These are phyloP conservation scores for Cinnamomum chago DNA, from an alignment of 164 flowering plant genomes.

Conservation along the genomic window DNA sequence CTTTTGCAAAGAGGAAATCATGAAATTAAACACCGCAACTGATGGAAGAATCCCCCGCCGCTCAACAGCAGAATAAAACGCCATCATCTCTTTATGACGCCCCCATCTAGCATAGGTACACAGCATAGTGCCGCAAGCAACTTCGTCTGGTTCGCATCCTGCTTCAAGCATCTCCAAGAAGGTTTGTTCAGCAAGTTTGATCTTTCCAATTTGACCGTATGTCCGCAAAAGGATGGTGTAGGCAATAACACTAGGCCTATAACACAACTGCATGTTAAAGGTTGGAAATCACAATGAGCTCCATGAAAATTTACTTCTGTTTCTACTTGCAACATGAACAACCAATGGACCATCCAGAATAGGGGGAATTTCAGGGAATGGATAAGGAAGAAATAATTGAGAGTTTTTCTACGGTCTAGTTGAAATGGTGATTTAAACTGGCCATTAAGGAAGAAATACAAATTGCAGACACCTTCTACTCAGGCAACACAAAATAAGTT, in stretches of 20 bases:
- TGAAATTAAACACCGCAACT: conserved; percentile 76
- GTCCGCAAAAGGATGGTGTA: conserved; percentile 75
- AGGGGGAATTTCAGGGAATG: too few relatives aligned
- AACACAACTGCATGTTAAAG: conserved; percentile 57
- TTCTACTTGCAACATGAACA: conserved; percentile 1
- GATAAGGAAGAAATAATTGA: too few relatives aligned
- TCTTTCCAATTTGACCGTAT: conserved; percentile 92
- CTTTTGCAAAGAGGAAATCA: conserved; percentile 95
- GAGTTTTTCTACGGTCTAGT: too few relatives aligned
- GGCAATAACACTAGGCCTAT: conserved; percentile 70
- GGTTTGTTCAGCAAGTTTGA: conserved; percentile 77
- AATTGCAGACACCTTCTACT: too few relatives aligned
- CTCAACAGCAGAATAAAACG: conserved; percentile 74
- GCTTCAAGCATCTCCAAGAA: conserved; percentile 98
- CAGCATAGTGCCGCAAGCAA: conserved; percentile 96
- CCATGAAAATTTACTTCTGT: neutral
- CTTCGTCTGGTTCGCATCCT: conserved; percentile 93
- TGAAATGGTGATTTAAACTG: too few relatives aligned
- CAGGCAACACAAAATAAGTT: too few relatives aligned
- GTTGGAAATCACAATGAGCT: conserved; percentile 6
- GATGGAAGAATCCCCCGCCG: conserved; percentile 58
- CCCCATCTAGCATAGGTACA: conserved; percentile 99
- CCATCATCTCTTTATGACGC: conserved; percentile 73
- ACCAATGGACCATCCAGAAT: neutral
- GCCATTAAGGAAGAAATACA: too few relatives aligned